A percentile compares a stretch with the other conserved stretches of the same genome.
Conservation (phyloP, 2,329 filamentous ascomycete genomes). For the Penicillium italicum region DNA sequence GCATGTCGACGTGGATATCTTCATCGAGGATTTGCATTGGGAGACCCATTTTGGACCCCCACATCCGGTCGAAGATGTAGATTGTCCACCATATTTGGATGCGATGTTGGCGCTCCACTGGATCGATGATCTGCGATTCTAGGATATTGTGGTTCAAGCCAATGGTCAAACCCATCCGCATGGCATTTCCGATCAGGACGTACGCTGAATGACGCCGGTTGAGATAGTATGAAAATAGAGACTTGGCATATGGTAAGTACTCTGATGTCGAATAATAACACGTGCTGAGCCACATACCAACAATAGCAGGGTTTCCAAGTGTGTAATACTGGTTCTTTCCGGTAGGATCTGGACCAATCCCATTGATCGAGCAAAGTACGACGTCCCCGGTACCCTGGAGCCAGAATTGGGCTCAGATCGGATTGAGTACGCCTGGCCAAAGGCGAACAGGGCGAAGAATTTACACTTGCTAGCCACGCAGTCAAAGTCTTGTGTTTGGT, state of each 20-base stretch:
- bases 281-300: constrained; percentile 28
- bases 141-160: constrained; percentile 45
- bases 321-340: constrained; percentile 45
- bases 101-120: constrained; percentile 40
- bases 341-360: constrained; percentile 42
- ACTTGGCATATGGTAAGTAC: constrained; percentile 18
- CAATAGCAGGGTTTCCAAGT: constrained; percentile 44
- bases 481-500: constrained; percentile 31
- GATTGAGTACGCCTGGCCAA: constrained; percentile 47
- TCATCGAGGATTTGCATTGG: constrained; percentile 49
- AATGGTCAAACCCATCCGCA: constrained; percentile 43
- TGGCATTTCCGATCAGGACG: constrained; percentile 37
- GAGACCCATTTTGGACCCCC: constrained; percentile 49
- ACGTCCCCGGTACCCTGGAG: constrained; percentile 43
- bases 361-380: constrained; percentile 44
- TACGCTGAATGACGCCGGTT: constrained; percentile 37
- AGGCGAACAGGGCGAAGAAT: constrained; percentile 45
- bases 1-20: constrained; percentile 44
- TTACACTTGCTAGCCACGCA: constrained; percentile 42
- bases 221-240: constrained; percentile 37
- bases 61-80: constrained; percentile 45
- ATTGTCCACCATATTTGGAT: constrained; percentile 41
- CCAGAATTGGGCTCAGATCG: constrained; percentile 32
- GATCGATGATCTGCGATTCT: constrained; percentile 35
- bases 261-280: neutral